Base-by-base conservation (phyloP, 2,329 filamentous ascomycete genomes). In the Cadophora luteo-olivacea region DNA sequence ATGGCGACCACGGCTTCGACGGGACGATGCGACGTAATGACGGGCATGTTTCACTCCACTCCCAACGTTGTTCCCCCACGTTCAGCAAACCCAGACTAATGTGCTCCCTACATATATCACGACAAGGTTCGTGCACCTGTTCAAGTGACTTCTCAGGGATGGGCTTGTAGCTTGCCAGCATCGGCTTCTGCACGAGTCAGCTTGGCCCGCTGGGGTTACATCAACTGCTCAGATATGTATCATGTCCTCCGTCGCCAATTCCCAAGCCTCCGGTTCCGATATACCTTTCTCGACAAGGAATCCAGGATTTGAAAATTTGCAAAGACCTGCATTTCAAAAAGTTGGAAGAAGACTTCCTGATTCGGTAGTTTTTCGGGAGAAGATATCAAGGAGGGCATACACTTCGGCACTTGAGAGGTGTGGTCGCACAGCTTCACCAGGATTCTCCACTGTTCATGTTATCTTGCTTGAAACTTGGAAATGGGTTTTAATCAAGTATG, bases 31-130 rank as follows among this genome's bases (percentile, higher is more conserved):
- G 29, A n/a, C 5, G 25, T 19, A 9, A 61, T 61, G 58, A 49
- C 58, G 38, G 58, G 19, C 58, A 48, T 61, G 41, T 49, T 48
- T 61, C 22, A n/a, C 25, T 61, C 24, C 22, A n/a, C n/a, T n/a
- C n/a, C n/a, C 22, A 19, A 32, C n/a, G 22, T 24, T 24, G 4
- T 29, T 38, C 33, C 55, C 55, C 55, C 55, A 60, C 55, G 11
- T 60, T 24, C 22, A 24, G 12, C 33, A 25, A 41, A n/a, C 33
- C 54, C 55, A 22, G 38, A 41, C 7, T 41, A 41, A 41, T 41
- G 38, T 60, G 16, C 36, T 60, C 33, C n/a, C 55, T 60, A 24
- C 22, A 19, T 60, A 41, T 45, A 60, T 41, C n/a, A 25, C n/a
- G 12, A 25, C 55, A 60, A 60, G 33, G 55, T 41, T 60, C n/a